Evolutionary conservation across 2,329 filamentous ascomycete species (phyloP), one percentile per base, ranked within the genome.

Genomic region (Alternaria ethzedia): DNA sequence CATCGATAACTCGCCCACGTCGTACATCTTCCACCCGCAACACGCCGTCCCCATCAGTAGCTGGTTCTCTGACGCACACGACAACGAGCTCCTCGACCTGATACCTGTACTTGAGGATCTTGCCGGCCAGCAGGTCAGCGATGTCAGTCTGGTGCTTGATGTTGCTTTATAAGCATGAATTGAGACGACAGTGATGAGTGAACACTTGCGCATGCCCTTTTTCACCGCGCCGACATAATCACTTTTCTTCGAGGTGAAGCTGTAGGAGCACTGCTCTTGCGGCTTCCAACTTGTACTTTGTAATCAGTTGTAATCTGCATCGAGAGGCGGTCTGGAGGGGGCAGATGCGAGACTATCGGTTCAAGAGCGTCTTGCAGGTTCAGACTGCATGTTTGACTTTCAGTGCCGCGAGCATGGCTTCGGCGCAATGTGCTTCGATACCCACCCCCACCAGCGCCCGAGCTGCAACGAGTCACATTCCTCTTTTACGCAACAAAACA

Each of bases 21-120:
- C 95, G 12, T 99, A 99, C 84, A 98, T 99, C 75, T 99, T 99
- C 87, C 96, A 99, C 79, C 96, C 96, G 23, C 95, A 99, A 84
- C 96, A 99, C 80, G 96, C 96, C 65, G 95, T 99, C 54, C 96
- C 96, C 25, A 99, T 99, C 83, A 97, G 94, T 87, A 98, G 95
- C 86, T 99, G 96, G 96, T 99, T 99, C 84, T 97, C 94, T 70
- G 96, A 99, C 83, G 96, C 96, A 66, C 96, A 99, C 82, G 96
- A 99, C 84, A 99, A 99, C 82, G 96, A 99, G 86, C 87, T 99
- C 66, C 86, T 99, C 76, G 96, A 99, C 80, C 86, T 99, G 74
- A 98, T 99, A 80, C 96, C 96, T 57, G 96, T 99, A 74, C 93
- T 99, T 70, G 96, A 99, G 86, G 96, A 99, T 82, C 86, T 99